phyloP scores from a whole-genome alignment of 495 filamentous ascomycete genomes.

The Penicillium soppii region DNA sequence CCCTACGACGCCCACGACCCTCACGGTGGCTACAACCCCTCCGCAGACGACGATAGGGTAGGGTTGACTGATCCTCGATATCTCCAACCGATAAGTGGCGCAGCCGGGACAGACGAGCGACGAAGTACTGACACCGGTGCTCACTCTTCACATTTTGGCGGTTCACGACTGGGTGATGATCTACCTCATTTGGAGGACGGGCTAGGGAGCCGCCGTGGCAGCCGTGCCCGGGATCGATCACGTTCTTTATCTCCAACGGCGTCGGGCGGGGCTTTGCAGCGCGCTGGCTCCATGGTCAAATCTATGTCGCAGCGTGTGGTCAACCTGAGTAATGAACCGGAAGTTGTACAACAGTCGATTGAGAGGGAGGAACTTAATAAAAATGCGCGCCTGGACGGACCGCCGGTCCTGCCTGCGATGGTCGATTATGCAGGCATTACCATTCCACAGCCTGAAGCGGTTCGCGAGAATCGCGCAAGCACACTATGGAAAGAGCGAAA shows the following conservation, averaged over 20 bases:
- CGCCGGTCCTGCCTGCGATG: conserved; percentile 58
- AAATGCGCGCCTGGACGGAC: conserved; percentile 51
- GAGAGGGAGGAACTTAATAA: conserved; percentile 61
- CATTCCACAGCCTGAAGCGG: conserved; percentile 30
- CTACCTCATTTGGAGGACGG: conserved; percentile 53
- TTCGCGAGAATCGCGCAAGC: conserved; percentile 40
- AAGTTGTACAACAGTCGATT: conserved; percentile 72
- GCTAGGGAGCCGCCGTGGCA: conserved; percentile 48
- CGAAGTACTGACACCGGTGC: conserved; percentile 59
- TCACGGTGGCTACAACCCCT: conserved; percentile 53
- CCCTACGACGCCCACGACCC: conserved; percentile 22
- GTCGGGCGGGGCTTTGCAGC: conserved; percentile 63
- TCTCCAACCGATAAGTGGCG: conserved; percentile 68
- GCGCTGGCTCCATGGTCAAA: conserved; percentile 89
- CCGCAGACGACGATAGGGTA: conserved; percentile 58
- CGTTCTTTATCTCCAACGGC: conserved; percentile 68
- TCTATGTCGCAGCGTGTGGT: conserved; percentile 98
- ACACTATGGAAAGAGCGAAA: conserved; percentile 49
- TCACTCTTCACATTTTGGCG: conserved; percentile 53
- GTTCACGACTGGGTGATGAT: conserved; percentile 62
- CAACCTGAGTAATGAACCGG: conserved; percentile 88
- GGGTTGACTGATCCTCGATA: conserved; percentile 61
- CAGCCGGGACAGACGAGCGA: conserved; percentile 46
- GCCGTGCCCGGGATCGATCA: conserved; percentile 47
- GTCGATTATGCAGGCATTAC: conserved; percentile 53